phyloP scores from a whole-genome alignment of 768 basidiomycete genomes.

The Hortiboletus campestris region DNA sequence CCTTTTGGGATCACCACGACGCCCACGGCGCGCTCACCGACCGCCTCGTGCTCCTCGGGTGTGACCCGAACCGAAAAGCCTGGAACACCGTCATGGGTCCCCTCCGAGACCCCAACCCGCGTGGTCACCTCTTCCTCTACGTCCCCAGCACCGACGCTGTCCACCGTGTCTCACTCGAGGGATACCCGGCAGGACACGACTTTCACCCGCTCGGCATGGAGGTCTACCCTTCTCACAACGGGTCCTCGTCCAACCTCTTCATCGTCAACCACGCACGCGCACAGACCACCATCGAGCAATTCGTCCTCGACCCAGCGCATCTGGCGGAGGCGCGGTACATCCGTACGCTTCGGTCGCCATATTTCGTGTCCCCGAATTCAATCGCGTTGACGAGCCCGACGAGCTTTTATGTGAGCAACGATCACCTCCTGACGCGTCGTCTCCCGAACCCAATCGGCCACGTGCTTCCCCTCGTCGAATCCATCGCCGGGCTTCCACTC shows the following conservation, averaged over 20 bases:
- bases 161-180: constrained; percentile 43
- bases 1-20: constrained; percentile 61
- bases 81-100: constrained; percentile 85
- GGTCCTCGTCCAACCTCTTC: constrained; percentile 56
- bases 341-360: constrained; percentile 57
- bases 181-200: constrained; percentile 55
- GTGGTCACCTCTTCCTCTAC: constrained; percentile 64
- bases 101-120: constrained; percentile 52
- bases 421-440: constrained; percentile 67
- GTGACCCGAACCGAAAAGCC: constrained; percentile 44
- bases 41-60: constrained; percentile 44
- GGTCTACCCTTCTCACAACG: constrained; percentile 48
- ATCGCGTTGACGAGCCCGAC: constrained; percentile 62
- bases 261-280: constrained; percentile 66
- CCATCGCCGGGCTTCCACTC: constrained; percentile 54
- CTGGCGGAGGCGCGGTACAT: constrained; percentile 50
- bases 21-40: constrained; percentile 36
- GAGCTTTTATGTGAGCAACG: constrained; percentile 72
- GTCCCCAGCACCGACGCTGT: constrained; percentile 27
- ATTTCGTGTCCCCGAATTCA: constrained; percentile 65
- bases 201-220: constrained; percentile 75
- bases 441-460: constrained; percentile 48
- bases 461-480: constrained; percentile 54
- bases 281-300: constrained; percentile 66
- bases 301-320: constrained; percentile 46